These are phyloP conservation scores for Tylopilus vinaceipallidus DNA, from an alignment of 768 basidiomycete species.

Conservation along the genomic window DNA sequence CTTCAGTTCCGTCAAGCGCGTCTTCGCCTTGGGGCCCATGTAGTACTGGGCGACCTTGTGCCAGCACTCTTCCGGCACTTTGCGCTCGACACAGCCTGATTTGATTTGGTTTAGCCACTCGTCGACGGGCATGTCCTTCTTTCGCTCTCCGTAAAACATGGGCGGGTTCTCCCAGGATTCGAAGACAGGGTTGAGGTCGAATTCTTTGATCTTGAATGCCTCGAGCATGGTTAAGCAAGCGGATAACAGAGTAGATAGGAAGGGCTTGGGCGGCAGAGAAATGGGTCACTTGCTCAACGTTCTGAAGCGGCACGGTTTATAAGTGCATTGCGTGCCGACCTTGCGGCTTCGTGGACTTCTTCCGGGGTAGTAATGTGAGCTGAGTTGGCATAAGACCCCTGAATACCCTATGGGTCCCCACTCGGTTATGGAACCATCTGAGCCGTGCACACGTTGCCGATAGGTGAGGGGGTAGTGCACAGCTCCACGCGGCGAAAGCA, in stretches of 20 bases:
- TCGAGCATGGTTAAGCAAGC: constrained; percentile 48
- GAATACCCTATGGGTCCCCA: constrained; percentile 13
- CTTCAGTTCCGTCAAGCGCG: constrained; percentile 66
- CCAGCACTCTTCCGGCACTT: constrained; percentile 80
- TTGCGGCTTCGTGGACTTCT: constrained; percentile 21
- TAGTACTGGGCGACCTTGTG: constrained; percentile 78
- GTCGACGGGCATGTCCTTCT: constrained; percentile 67
- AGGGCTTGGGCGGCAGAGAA: constrained; percentile 11
- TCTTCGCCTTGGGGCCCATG: constrained; percentile 68
- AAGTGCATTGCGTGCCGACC: constrained; percentile 28
- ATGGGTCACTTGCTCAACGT: constrained; percentile 14
- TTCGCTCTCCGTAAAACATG: constrained; percentile 62
- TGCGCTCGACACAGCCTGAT: constrained; percentile 65
- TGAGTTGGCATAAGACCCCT: constrained; percentile 17
- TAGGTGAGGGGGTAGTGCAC: constrained; percentile 13
- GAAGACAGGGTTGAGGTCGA: constrained; percentile 67
- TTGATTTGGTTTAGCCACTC: constrained; percentile 74
- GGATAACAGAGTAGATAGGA: neutral
- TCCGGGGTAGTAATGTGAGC: constrained; percentile 27
- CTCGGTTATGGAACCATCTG: neutral
- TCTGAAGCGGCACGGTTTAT: constrained; percentile 22
- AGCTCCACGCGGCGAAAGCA: constrained; percentile 14
- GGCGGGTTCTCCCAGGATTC: constrained; percentile 67
- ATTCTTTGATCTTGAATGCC: constrained; percentile 78
- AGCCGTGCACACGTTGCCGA: constrained; percentile 15